A percentile compares a stretch with the other conserved stretches of the same genome.
Conservation (phyloP, 768 basidiomycete species). For the Kwoniella europaea region DNA sequence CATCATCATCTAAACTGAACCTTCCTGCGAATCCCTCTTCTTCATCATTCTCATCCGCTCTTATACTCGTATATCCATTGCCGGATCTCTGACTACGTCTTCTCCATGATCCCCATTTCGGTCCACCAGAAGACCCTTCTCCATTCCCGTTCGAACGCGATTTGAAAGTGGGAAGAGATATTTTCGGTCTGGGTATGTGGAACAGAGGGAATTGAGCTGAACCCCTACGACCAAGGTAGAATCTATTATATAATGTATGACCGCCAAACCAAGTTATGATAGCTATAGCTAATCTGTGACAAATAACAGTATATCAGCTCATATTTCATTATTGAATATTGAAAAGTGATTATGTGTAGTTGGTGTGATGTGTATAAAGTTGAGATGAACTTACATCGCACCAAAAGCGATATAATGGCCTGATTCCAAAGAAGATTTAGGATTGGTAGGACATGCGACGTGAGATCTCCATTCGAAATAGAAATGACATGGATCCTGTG, state of each 20-base stretch:
- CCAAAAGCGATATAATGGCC: conserved; percentile 66
- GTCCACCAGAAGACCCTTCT: conserved; percentile 7
- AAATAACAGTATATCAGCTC: conserved; percentile 9
- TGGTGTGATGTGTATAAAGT: too few species aligned
- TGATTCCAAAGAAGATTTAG: conserved; percentile 60
- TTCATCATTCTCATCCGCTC: conserved; percentile 54
- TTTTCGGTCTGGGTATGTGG: conserved; percentile 18
- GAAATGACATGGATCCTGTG: conserved; percentile 68
- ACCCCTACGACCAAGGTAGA: conserved; percentile 72
- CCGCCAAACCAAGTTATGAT: conserved; percentile 70
- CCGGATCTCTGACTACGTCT: conserved; percentile 23
- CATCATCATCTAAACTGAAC: conserved; percentile 55
- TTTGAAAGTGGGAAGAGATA: conserved; percentile 22
- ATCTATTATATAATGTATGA: conserved; percentile 78
- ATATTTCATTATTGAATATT: neutral
- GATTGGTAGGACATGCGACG: conserved; percentile 76
- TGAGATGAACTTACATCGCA: conserved; percentile 64
- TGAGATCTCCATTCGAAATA: conserved; percentile 83
- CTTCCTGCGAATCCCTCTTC: conserved; percentile 53
- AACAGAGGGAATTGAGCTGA: conserved; percentile 27
- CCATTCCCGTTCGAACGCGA: conserved; percentile 3
- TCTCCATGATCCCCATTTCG: conserved; percentile 40
- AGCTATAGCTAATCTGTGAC: conserved; percentile 64
- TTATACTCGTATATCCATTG: conserved; percentile 45
- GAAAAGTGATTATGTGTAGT: neutral